Conservation (phyloP, 2,329 filamentous ascomycete genomes). For the Hysterium pulicare region DNA sequence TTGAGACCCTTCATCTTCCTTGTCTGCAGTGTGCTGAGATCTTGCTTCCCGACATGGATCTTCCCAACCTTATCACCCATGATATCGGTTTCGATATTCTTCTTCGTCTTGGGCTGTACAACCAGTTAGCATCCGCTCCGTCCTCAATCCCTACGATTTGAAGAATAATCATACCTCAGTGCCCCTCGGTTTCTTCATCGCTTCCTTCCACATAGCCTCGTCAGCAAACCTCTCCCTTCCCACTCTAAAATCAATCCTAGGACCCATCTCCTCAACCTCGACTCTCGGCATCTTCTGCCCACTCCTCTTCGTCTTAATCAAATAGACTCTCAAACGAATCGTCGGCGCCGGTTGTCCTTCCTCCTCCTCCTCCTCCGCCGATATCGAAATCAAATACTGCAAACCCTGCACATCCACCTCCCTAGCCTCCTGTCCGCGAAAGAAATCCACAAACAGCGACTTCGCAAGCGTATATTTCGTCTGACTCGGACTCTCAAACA, state of each 20-base stretch:
- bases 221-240: slow-evolving; percentile 79
- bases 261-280: slow-evolving; percentile 93
- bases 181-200: slow-evolving; percentile 79
- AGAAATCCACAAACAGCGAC: slow-evolving; percentile 84
- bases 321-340: slow-evolving; percentile 73
- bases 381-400: slow-evolving; percentile 83
- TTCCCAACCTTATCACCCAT: slow-evolving; percentile 97
- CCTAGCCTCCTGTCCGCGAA: slow-evolving; percentile 74
- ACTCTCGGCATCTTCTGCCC: slow-evolving; percentile 85
- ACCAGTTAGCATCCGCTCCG: slow-evolving; percentile 9
- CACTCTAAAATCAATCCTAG: slow-evolving; percentile 85
- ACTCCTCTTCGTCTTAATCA: slow-evolving; percentile 79
- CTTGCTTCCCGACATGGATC: slow-evolving; percentile 87
- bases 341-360: slow-evolving; percentile 42
- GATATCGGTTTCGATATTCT: slow-evolving; percentile 87
- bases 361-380: slow-evolving; percentile 58
- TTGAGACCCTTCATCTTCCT: slow-evolving; percentile 99
- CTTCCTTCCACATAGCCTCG: slow-evolving; percentile 77
- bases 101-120: slow-evolving; percentile 67
- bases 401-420: slow-evolving; percentile 93
- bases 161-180: slow-evolving; percentile 55
- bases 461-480: slow-evolving; percentile 84
- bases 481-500: slow-evolving; percentile 77
- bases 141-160: neutral
- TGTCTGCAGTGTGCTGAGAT: slow-evolving; percentile 82